Conservation (phyloP, 2,329 filamentous ascomycete genomes). For the Fusarium sp. region DNA sequence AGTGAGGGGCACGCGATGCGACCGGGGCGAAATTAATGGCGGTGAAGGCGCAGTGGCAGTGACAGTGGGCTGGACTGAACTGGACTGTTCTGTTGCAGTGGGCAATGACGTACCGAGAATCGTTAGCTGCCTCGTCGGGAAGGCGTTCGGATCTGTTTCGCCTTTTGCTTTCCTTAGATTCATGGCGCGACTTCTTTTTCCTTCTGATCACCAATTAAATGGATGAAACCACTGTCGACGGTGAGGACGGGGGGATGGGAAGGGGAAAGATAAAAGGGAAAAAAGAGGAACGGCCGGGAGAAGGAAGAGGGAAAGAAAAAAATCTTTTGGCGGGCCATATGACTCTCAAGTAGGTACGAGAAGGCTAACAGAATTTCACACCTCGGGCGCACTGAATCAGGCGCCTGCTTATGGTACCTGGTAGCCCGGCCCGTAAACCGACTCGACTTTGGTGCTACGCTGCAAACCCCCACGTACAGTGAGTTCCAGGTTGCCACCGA, state of each 20-base stretch:
- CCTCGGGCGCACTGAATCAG: slow-evolving; percentile 18
- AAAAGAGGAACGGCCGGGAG: background rate
- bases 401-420: slow-evolving; percentile 18
- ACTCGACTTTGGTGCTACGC: slow-evolving; percentile 12
- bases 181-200: background rate
- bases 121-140: slow-evolving; percentile 28
- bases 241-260: background rate
- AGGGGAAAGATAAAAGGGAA: background rate
- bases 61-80: background rate
- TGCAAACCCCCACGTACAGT: slow-evolving; percentile 20
- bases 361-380: slow-evolving; percentile 21
- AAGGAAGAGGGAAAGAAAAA: slow-evolving; percentile 5
- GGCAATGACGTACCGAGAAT: slow-evolving; percentile 27
- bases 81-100: background rate
- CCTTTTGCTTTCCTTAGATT: slow-evolving; percentile 22
- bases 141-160: slow-evolving; percentile 25
- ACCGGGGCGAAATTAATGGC: background rate
- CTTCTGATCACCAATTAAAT: background rate
- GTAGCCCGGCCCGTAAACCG: slow-evolving; percentile 28
- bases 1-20: background rate
- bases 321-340: slow-evolving; percentile 26
- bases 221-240: slow-evolving; percentile 1
- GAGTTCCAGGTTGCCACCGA: slow-evolving; percentile 5
- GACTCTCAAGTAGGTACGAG: slow-evolving; percentile 24
- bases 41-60: slow-evolving; percentile 1